These are phyloP conservation scores for Fusarium transvaalense DNA, from an alignment of 2,329 filamentous ascomycete species.

Conservation along the genomic window DNA sequence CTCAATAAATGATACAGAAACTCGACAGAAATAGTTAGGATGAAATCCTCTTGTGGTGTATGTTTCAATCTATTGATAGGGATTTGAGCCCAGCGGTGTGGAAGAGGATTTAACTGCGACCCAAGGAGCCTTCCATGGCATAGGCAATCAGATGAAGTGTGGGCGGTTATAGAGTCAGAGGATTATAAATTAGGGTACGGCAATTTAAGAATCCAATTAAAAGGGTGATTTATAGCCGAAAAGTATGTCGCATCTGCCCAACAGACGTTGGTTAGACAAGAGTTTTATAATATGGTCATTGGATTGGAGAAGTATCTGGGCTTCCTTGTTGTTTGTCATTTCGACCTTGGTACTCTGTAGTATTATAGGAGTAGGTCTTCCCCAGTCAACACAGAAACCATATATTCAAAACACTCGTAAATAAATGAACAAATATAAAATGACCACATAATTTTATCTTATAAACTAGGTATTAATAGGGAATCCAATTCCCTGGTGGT, in stretches of 20 bases:
- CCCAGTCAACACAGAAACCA: too few species aligned
- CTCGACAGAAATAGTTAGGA: background rate
- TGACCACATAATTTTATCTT: background rate
- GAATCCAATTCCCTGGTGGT: background rate
- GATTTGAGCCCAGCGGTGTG: background rate
- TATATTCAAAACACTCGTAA: background rate
- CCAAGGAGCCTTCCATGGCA: fast-evolving
- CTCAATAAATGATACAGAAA: background rate
- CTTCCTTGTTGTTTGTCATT: background rate
- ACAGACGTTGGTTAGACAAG: background rate
- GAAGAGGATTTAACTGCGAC: background rate
- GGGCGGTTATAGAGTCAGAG: background rate
- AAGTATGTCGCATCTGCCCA: background rate
- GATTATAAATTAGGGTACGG: too few species aligned
- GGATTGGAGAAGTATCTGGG: background rate
- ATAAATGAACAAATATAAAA: background rate
- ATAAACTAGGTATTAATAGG: background rate
- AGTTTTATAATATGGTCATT: background rate
- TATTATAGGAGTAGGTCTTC: too few species aligned
- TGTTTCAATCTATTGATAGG: background rate
- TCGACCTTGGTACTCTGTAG: too few species aligned
- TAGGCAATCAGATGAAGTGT: background rate
- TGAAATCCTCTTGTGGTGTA: background rate
- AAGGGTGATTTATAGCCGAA: background rate
- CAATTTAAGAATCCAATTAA: too few species aligned